Percentiles rank a stretch among this genome's conserved stretches.
Conservation (phyloP, 768 basidiomycete species). For the Termitomyces sp. region DNA sequence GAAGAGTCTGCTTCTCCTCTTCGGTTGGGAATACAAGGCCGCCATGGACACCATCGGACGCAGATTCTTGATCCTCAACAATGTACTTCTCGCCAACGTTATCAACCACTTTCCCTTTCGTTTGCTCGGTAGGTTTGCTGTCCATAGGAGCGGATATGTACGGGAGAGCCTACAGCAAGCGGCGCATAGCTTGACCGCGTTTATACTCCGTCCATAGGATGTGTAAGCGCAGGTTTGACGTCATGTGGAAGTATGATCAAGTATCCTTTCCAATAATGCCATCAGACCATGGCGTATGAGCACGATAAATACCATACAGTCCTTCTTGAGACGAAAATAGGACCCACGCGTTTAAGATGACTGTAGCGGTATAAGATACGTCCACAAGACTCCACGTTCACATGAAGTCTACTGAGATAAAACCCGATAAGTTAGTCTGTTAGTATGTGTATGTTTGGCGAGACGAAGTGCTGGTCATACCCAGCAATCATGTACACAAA, state of each 20-base stretch:
- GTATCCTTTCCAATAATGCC: not conserved
- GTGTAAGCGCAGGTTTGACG: not conserved
- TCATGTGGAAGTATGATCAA: not conserved
- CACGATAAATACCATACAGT: not conserved
- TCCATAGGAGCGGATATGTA: not conserved
- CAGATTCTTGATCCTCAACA: not conserved
- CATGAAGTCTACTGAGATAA: not conserved
- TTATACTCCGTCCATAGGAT: not conserved
- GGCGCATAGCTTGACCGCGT: not conserved
- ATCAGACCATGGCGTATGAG: not conserved
- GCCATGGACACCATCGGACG: slow-evolving; percentile 31
- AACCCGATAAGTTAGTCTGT: not conserved
- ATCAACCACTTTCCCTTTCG: not conserved
- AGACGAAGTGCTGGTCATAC: not conserved
- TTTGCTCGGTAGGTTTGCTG: not conserved
- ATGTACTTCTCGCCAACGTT: not conserved
- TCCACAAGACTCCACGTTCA: not conserved
- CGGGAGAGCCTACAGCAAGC: not conserved
- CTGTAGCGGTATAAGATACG: not conserved
- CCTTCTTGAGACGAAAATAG: not conserved
- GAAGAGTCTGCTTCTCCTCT: slow-evolving; percentile 51
- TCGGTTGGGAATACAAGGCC: slow-evolving; percentile 61
- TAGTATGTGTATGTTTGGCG: not conserved
- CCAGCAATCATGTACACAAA: not conserved
- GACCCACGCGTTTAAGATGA: too few species aligned